Conservation (phyloP, 768 basidiomycete genomes). For the Postia placenta region DNA sequence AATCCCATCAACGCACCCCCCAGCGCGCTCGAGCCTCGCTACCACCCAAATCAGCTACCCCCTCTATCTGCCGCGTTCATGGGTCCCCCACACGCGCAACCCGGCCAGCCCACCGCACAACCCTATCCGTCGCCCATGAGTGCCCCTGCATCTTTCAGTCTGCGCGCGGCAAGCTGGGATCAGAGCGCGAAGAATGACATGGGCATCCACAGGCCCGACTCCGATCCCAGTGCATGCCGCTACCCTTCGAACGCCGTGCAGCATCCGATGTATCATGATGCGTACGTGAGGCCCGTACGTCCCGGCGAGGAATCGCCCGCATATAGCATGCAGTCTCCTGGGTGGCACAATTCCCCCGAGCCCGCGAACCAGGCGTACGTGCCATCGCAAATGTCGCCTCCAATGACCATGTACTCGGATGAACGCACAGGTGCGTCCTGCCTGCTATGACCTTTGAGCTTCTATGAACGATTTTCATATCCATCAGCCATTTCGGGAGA, state of each 20-base stretch:
- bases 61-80: constrained; percentile 18
- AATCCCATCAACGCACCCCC: constrained; percentile 35
- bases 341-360: constrained; percentile 29
- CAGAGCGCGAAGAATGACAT: constrained; percentile 30
- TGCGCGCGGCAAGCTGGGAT: constrained; percentile 62
- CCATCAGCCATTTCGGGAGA: constrained; percentile 1
- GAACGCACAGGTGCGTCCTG: constrained; percentile 47
- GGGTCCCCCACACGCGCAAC: constrained; percentile 21
- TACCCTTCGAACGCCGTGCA: constrained; percentile 26
- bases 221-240: constrained; percentile 27
- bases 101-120: constrained; percentile 7
- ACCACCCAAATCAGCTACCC: constrained; percentile 21
- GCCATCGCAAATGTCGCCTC: constrained; percentile 15
- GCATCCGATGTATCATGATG: constrained; percentile 21
- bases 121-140: constrained; percentile 14
- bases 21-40: constrained; percentile 24
- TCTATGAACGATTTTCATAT: no score
- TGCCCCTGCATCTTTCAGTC: constrained; percentile 32
- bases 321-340: constrained; percentile 19
- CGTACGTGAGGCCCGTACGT: constrained; percentile 14
- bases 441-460: not conserved
- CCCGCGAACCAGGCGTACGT: constrained; percentile 32
- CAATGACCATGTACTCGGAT: constrained; percentile 51
- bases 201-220: constrained; percentile 29
- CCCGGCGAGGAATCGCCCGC: constrained; percentile 16